Evolutionary conservation across 2,329 filamentous ascomycete genomes (phyloP).

Genomic region (Beauveria sp.): DNA sequence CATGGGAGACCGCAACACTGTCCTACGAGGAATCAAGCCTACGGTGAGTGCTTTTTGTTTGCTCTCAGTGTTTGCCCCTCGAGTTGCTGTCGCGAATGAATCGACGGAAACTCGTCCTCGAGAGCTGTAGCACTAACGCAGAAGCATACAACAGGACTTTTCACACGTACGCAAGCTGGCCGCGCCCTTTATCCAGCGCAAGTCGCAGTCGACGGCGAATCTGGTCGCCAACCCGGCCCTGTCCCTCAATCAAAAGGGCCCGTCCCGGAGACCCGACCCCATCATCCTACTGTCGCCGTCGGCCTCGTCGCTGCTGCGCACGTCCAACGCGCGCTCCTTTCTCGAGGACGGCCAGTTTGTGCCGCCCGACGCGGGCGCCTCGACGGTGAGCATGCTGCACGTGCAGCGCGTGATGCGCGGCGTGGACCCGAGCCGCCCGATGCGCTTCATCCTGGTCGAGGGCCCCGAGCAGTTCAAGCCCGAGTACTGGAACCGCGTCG

Average conservation of each 20-base stretch:
- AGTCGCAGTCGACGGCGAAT: conserved; percentile 35
- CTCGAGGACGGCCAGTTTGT: conserved; percentile 77
- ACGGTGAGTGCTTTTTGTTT: conserved; percentile 50
- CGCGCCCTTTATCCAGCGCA: conserved; percentile 63
- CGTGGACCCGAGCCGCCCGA: conserved; percentile 61
- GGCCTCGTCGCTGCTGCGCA: conserved; percentile 85
- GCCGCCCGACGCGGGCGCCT: conserved; percentile 62
- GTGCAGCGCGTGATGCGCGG: conserved; percentile 69
- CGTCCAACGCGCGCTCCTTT: conserved; percentile 94
- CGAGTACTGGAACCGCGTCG: conserved; percentile 92
- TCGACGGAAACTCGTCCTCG: too few species aligned
- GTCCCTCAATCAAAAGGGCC: conserved; percentile 45
- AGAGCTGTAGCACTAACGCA: neutral
- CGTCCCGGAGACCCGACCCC: conserved; percentile 56
- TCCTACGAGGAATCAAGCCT: conserved; percentile 78
- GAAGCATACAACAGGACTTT: conserved; percentile 63
- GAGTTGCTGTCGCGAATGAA: too few species aligned
- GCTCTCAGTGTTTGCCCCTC: too few species aligned
- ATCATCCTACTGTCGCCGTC: conserved; percentile 97
- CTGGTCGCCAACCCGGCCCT: conserved; percentile 38
- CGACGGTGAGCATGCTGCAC: conserved; percentile 73
- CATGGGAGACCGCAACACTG: conserved; percentile 87
- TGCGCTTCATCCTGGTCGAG: conserved; percentile 94
- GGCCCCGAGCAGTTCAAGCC: conserved; percentile 92
- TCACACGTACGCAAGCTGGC: conserved; percentile 85